Evolutionary conservation across 768 basidiomycete genomes (phyloP), one percentile per base, ranked within the genome.

Genomic region (Mycena pura): DNA sequence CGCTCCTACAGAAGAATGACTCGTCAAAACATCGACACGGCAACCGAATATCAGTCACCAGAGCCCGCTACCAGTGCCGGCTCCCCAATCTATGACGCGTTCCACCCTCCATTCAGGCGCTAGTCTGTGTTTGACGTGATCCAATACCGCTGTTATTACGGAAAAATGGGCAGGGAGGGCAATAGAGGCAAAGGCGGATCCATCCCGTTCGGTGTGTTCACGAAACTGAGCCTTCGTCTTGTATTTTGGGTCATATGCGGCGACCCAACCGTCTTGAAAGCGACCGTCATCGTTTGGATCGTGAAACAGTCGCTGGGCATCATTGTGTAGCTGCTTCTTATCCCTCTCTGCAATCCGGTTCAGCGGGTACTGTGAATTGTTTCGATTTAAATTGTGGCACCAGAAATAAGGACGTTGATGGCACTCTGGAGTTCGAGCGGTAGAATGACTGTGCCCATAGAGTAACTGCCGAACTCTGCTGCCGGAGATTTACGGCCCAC

Each of bases 151-250:
- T 47, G 77, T 81, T 49, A 95, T 90, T 2, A 88, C 92, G 44
- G 92, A 85, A 72, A 91, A 96, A 76, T 95, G 91, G 3, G 89
- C 86, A 1, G 94, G 94, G 64, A 96, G 82, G n/a, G 88, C 90
- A 47, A 95, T 82, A 13, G 91, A 87, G 14, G 90, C 89, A 71
- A 95, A 96, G 5, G 94, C 94, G 24, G 90, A 87, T 22, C 89
- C 92, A 64, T 95, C 91, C 25, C 90, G 82, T 54, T 84, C 80
- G 38, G 78, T 78, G 72, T 91, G 90, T 25, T 82, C 82, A 57
- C 74, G 74, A 32, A 82, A 80, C 68, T 91, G 88, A 51, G 78
- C 75, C 39, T 78, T 76, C 13, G 87, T 88, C 63, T 83, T 86
- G 72, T 92, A 92, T 59, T 76, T 77, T 9, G 78, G 78, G 56